These are phyloP conservation scores for Cystobasidium slooffiae DNA, from an alignment of 1,284 basidiomycete genomes.

Conservation along the genomic window DNA sequence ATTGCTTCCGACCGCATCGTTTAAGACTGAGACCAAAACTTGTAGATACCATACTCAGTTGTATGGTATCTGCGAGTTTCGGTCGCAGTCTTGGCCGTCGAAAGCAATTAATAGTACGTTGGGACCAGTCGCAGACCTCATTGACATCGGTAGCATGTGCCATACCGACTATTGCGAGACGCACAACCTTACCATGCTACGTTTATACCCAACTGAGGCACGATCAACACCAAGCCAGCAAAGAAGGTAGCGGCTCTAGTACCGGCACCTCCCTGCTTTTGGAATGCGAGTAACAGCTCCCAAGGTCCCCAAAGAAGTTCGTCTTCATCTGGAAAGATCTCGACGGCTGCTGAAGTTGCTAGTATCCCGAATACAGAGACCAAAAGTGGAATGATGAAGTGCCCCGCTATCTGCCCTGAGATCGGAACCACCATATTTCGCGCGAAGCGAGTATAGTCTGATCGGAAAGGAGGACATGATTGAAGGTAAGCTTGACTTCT, in stretches of 20 bases:
- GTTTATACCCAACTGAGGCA: constrained; percentile 58
- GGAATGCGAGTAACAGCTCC: constrained; percentile 55
- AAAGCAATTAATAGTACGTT: too few species aligned
- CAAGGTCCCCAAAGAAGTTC: constrained; percentile 57
- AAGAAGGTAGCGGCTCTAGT: constrained; percentile 59
- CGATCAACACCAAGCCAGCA: constrained; percentile 55
- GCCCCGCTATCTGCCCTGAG: constrained; percentile 33
- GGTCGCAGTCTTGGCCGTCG: too few species aligned
- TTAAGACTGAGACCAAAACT: too few species aligned
- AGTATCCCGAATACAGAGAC: constrained; percentile 59
- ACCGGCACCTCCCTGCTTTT: constrained; percentile 53
- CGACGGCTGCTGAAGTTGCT: constrained; percentile 56
- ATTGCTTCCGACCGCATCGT: not conserved
- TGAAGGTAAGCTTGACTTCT: not conserved
- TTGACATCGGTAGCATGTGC: too few species aligned
- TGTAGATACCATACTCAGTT: too few species aligned
- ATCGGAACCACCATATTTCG: not conserved
- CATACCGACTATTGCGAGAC: not conserved
- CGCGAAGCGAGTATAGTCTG: constrained; percentile 27
- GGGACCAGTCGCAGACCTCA: too few species aligned
- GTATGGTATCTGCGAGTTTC: too few species aligned
- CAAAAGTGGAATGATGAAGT: constrained; percentile 56
- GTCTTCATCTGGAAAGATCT: constrained; percentile 55
- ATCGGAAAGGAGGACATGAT: not conserved
- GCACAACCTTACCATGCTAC: constrained; percentile 51